phyloP scores from a whole-genome alignment of 1,284 basidiomycete species.

The Pyrrhoderma lamaoense region DNA sequence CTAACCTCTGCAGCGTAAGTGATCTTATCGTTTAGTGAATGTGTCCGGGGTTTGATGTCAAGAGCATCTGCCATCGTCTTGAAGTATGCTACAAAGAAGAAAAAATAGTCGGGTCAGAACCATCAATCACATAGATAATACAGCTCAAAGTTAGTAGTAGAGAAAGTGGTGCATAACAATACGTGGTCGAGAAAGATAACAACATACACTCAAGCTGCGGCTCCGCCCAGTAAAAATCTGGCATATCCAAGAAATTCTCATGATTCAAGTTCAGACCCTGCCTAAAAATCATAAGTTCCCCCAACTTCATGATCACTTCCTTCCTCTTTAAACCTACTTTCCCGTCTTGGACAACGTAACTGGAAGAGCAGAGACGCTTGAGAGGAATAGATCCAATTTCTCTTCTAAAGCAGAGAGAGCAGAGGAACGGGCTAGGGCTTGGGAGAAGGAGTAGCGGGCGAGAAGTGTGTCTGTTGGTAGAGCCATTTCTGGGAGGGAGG shows the following conservation, averaged over 20 bases:
- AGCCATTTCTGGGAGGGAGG: constrained; percentile 36
- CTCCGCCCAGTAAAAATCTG: constrained; percentile 89
- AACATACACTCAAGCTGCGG: constrained; percentile 73
- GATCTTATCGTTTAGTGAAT: constrained; percentile 84
- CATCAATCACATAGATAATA: background rate
- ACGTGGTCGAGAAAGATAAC: background rate
- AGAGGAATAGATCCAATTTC: constrained; percentile 74
- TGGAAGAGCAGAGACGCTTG: constrained; percentile 72
- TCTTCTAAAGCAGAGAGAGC: constrained; percentile 78
- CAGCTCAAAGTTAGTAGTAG: background rate
- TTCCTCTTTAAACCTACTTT: constrained; percentile 73
- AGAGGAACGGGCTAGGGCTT: constrained; percentile 82
- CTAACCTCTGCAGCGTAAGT: constrained; percentile 84
- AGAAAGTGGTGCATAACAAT: background rate
- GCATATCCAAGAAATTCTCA: constrained; percentile 83
- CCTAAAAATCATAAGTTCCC: constrained; percentile 80
- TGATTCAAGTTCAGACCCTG: constrained; percentile 83
- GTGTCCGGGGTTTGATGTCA: constrained; percentile 74
- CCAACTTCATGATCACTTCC: constrained; percentile 82
- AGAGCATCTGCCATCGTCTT: constrained; percentile 74
- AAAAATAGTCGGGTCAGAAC: background rate
- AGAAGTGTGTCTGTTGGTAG: constrained; percentile 59
- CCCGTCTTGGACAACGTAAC: constrained; percentile 70
- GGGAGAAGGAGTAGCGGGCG: constrained; percentile 83
- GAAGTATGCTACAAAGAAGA: constrained; percentile 58